Conservation (phyloP, 371 early-diverging fungal species). For the Amoeboaphelidium occidentale region DNA sequence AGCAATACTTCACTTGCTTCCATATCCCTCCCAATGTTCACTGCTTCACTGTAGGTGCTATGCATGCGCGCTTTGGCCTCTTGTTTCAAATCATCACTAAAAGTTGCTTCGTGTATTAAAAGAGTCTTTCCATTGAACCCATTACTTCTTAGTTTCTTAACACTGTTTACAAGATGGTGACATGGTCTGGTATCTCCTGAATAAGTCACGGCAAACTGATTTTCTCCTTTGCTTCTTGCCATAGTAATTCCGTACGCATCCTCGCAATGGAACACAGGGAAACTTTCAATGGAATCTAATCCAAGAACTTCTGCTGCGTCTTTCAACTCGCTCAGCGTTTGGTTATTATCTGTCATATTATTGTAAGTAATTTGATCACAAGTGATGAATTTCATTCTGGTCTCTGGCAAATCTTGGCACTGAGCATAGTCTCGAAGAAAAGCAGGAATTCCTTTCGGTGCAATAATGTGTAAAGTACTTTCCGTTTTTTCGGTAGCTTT, state of each 20-base stretch:
- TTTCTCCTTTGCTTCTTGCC: background rate
- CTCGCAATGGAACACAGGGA: conserved; percentile 6
- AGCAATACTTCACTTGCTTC: conserved; percentile 53
- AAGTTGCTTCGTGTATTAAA: conserved; percentile 92
- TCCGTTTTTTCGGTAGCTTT: conserved; percentile 8
- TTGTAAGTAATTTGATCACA: background rate
- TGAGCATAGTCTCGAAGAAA: background rate
- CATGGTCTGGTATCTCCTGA: conserved; percentile 96
- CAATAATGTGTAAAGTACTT: background rate
- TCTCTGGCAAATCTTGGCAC: background rate
- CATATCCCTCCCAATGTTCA: conserved; percentile 54
- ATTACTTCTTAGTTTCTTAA: background rate
- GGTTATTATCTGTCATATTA: background rate
- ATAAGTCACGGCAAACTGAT: conserved; percentile 14
- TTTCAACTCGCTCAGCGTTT: background rate
- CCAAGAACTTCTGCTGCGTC: background rate
- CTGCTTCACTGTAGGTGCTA: conserved; percentile 69
- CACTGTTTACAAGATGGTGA: conserved; percentile 25
- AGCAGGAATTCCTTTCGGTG: conserved; percentile 1
- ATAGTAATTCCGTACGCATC: conserved; percentile 10
- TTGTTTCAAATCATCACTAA: conserved; percentile 48
- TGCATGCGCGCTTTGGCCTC: conserved; percentile 73
- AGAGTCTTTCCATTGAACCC: conserved; percentile 29
- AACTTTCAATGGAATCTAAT: conserved; percentile 7
- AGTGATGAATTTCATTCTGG: background rate